Evolutionary conservation across 2,329 filamentous ascomycete species (phyloP).

Genomic region (Madurella mycetomatis): DNA sequence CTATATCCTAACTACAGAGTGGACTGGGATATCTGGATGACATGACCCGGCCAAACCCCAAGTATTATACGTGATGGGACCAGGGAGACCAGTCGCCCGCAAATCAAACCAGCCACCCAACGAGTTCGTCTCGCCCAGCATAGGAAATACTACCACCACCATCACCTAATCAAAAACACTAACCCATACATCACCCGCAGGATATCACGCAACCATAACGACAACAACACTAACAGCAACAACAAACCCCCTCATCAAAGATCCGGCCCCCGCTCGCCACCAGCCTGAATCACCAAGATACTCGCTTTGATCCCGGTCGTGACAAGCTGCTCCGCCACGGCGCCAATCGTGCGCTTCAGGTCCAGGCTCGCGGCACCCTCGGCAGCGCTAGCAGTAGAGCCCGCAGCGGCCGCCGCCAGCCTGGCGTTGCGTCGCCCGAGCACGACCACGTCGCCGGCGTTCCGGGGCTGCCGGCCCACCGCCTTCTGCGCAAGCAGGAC

Average conservation of each 20-base stretch:
- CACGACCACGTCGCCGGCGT: constrained; percentile 67
- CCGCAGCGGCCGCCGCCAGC: constrained; percentile 14
- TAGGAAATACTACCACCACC: too few relatives aligned
- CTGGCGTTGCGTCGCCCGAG: constrained; percentile 52
- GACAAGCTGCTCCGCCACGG: constrained; percentile 57
- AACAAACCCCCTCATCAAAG: background rate
- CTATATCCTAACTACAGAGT: too few relatives aligned
- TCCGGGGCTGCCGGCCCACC: constrained; percentile 56
- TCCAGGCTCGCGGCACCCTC: constrained; percentile 29
- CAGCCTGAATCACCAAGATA: constrained; percentile 65
- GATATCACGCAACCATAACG: background rate
- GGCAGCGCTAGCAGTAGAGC: background rate
- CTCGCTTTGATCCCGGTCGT: constrained; percentile 59
- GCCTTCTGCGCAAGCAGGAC: constrained; percentile 53
- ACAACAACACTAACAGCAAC: background rate
- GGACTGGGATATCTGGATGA: too few relatives aligned
- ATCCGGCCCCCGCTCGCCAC: constrained; percentile 16
- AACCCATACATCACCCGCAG: too few relatives aligned
- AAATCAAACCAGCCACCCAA: too few relatives aligned
- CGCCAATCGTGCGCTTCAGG: constrained; percentile 51
- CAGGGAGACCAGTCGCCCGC: too few relatives aligned
- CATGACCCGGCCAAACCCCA: too few relatives aligned
- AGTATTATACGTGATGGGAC: too few relatives aligned
- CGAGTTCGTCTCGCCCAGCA: too few relatives aligned
- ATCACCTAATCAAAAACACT: too few relatives aligned